phyloP scores from a whole-genome alignment of 805 yeast genomes.

The Saturnispora dispora region DNA sequence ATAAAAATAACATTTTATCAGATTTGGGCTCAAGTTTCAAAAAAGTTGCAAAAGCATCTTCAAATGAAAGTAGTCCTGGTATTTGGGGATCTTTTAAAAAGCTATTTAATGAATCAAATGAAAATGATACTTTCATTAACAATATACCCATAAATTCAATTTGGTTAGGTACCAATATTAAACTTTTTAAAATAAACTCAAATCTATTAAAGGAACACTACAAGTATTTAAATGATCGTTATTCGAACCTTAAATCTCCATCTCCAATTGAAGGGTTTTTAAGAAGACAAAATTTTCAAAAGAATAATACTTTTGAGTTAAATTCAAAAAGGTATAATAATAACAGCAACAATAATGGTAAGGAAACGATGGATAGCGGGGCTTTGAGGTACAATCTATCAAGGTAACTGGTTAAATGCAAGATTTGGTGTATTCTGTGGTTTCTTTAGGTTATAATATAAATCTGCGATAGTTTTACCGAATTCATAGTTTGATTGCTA shows the following conservation, averaged over 20 bases:
- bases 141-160: slow-evolving; percentile 24
- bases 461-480: neutral
- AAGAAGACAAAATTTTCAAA: slow-evolving; percentile 11
- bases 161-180: slow-evolving; percentile 40
- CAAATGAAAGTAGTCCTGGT: slow-evolving; percentile 15
- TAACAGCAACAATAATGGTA: neutral
- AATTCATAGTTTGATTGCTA: neutral
- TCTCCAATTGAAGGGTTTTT: slow-evolving; percentile 14
- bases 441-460: neutral
- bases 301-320: slow-evolving; percentile 1
- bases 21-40: slow-evolving; percentile 29
- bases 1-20: slow-evolving; percentile 22
- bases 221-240: neutral
- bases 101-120: slow-evolving; percentile 2
- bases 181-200: slow-evolving; percentile 31
- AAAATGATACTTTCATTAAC: slow-evolving; percentile 8
- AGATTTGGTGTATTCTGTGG: neutral
- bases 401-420: neutral
- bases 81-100: slow-evolving; percentile 25
- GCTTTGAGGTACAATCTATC: neutral
- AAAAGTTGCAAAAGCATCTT: slow-evolving; percentile 20
- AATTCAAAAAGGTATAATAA: neutral
- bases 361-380: neutral
- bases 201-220: slow-evolving; percentile 9
- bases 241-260: neutral